A percentile compares a stretch with the other conserved stretches of the same genome.
phyloP scores from a whole-genome alignment of 1,284 basidiomycete genomes.

The Amylostereum chailletii region DNA sequence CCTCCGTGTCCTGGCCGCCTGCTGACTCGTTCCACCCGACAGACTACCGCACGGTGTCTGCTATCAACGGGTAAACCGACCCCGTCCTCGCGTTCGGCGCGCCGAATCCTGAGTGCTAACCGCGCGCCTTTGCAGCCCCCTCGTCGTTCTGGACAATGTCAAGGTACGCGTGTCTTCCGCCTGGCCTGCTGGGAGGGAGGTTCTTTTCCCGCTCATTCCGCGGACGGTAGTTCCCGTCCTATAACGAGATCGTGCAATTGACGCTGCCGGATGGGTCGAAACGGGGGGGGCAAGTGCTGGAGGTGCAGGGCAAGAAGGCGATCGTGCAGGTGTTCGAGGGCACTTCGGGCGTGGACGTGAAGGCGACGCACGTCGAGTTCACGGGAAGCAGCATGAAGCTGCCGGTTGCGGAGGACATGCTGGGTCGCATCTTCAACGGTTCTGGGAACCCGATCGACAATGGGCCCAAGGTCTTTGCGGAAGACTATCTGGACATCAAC shows the following conservation, averaged over 20 bases:
- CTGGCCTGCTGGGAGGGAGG: neutral
- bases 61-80: conserved; percentile 76
- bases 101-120: conserved; percentile 9
- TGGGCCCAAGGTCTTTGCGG: conserved; percentile 97
- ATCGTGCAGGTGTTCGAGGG: conserved; percentile 99
- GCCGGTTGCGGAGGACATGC: conserved; percentile 99
- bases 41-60: conserved; percentile 17
- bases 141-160: conserved; percentile 98
- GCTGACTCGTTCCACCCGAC: conserved; percentile 1
- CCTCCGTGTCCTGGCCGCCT: neutral
- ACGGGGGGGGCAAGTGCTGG: conserved; percentile 95
- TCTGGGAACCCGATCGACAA: conserved; percentile 98
- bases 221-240: conserved; percentile 80
- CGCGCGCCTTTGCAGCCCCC: conserved; percentile 46
- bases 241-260: conserved; percentile 97
- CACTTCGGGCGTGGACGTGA: conserved; percentile 96
- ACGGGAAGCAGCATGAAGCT: conserved; percentile 98
- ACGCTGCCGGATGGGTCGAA: conserved; percentile 94
- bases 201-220: conserved; percentile 4
- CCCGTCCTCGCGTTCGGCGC: conserved; percentile 2
- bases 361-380: conserved; percentile 96
- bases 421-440: conserved; percentile 99
- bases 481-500: conserved; percentile 99
- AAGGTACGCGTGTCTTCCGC: conserved; percentile 47
- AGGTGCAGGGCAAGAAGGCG: conserved; percentile 98